Conservation (phyloP, 2,329 filamentous ascomycete genomes). For the Tolypocladium inflatum region DNA sequence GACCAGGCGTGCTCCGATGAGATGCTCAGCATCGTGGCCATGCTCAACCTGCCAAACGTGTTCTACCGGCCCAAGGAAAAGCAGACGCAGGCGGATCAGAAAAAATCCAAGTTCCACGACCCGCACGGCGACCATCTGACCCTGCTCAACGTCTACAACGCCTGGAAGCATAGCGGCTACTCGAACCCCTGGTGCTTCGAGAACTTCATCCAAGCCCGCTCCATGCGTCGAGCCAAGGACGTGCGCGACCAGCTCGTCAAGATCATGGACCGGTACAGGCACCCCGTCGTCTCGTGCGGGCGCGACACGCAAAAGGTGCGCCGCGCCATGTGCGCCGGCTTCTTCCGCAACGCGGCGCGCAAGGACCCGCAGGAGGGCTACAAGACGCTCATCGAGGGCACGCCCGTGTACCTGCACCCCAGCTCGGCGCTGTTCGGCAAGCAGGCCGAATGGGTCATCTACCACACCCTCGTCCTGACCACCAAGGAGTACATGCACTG, state of each 20-base stretch:
- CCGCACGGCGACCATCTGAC: constrained; percentile 91
- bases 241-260: constrained; percentile 85
- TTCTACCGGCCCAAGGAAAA: constrained; percentile 98
- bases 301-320: constrained; percentile 80
- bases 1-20: constrained; percentile 88
- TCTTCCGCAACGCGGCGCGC: constrained; percentile 89
- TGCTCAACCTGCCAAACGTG: constrained; percentile 78
- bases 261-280: constrained; percentile 88
- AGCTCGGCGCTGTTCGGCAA: constrained; percentile 89
- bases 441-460: constrained; percentile 92
- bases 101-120: constrained; percentile 96
- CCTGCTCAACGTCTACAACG: constrained; percentile 91
- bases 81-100: constrained; percentile 90
- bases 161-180: constrained; percentile 82
- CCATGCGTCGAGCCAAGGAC: constrained; percentile 82
- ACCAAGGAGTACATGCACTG: constrained; percentile 98
- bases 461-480: constrained; percentile 82
- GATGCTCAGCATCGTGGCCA: constrained; percentile 86
- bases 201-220: constrained; percentile 90
- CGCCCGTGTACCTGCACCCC: constrained; percentile 90
- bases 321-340: constrained; percentile 81
- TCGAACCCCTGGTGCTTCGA: constrained; percentile 91
- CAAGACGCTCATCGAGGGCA: constrained; percentile 93
- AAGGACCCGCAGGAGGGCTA: constrained; percentile 97
- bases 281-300: constrained; percentile 74